Evolutionary conservation across 176 grass and related monocot species (phyloP), one percentile per base, ranked within the genome.

Genomic region (Luzula sylvatica): DNA sequence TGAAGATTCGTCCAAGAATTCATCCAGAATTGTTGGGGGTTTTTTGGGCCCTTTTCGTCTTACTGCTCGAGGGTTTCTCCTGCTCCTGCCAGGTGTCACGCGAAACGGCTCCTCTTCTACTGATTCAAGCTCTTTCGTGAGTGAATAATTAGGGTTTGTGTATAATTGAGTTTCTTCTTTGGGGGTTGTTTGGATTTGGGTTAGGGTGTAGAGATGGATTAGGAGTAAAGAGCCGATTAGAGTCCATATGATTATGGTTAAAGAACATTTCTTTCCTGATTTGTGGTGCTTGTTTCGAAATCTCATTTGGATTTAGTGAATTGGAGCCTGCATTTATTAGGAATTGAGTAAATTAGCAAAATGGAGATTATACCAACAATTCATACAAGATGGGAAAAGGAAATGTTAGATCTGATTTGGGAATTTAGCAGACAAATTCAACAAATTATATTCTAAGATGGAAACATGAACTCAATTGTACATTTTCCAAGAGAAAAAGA

Each of bases 1-100:
- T 12, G 93, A 92, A 11, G 84, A 90, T 50, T 71, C 61, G 48
- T 98, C 93, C 65, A 98, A 68, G 60, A 90, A 98, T 69, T 90
- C 93, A 32, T 98, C 77, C 42, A 98, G 68, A 43, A 98, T 65
- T 12, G 93, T 65, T 17, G 86, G 55, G 0, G 75, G 68, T 61
- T 80, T 98, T 65, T 66, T 70, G 21, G 87, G 71, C 42, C 86
- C 93, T 63, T 78, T 90, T 59, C 93, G 75, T 67, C 77, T 83
- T 61, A 83, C 65, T 3, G 93, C 93, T 60, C 86, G 81, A 20
- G 93, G 86, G 52, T 86, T 87, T 72, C 85, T 80, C 65, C 80
- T 55, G 69, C 78, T 89, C 44, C 78, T 70, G 3, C 54, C 68
- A 50, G 72, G 74, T 3, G 61, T 28, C 44, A 98, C 62, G 52